Evolutionary conservation across 352 stramenopile species (phyloP), one percentile per base, ranked within the genome.

Genomic region (Saprolegnia diclina): DNA sequence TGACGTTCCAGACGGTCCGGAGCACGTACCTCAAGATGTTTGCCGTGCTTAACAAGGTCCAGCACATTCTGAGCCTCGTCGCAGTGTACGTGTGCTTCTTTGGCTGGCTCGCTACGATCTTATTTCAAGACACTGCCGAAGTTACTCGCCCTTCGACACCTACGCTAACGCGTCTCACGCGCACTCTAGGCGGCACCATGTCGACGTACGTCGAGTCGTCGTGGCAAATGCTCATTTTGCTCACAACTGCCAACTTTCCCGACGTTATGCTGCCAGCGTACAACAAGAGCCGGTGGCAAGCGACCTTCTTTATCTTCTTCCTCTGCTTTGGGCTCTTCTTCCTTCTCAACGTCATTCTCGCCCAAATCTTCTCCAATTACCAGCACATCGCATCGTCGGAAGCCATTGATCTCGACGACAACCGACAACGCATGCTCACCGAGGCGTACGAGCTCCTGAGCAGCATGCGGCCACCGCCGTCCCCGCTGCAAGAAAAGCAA

Each of bases 241-340:
- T 91, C 10, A 92, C 86, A 21, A 94, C 86, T 0, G 83, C 82
- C 9, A 94, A 94, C 67, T 92, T 84, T 21, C 86, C 86, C 1
- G 84, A 94, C 70, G 74, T 94, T 14, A 89, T 90, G 81, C 82
- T 91, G 73, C 80, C 82, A 9, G 77, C 80, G 3, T 94, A 91
- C 71, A 76, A 73, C 4, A 64, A 76, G 24, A 59, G 71, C 6
- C 74, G 84, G 9, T 73, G 72, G 14, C 73, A 75, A 0, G 83
- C 76, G 50, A 53, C 89, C n/a, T 87, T 90, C 74, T 92, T 94
- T 53, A 77, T 89, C 37, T 80, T 75, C 21, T 89, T 87, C 63
- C 73, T 94, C 46, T 73, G 82, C 38, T 77, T 94, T 32, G 80
- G 79, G 4, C 75, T 91, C 26, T 74, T 91, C 21, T 78, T 94